Base-by-base conservation (phyloP, 1,284 basidiomycete genomes). In the Boletellus deceptivus region DNA sequence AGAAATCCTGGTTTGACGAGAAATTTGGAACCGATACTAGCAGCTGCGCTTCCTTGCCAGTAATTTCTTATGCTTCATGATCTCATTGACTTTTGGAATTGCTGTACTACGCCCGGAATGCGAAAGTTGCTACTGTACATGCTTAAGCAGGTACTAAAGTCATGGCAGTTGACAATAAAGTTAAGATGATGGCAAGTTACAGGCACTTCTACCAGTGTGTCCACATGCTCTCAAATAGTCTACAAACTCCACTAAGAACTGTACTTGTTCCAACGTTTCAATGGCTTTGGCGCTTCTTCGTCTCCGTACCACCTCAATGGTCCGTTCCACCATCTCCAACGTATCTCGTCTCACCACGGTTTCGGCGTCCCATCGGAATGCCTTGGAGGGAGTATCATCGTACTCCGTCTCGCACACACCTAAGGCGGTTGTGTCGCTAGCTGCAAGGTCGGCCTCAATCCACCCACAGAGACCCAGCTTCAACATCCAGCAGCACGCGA, bases 401-500 rank as follows among this genome's bases (percentile, higher is more conserved):
- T n/a, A 22, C 40, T 52, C 59, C 13, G 43, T 40, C 34, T 57
- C 60, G 20, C n/a, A 8, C 29, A 31, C 13, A 11, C n/a, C 41
- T 7, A 40, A 16, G 18, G 51, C 16, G 8, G 16, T 20, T 8
- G 33, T 13, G 20, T 47, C 5, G 16, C 34, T 52, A 17, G 50
- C 35, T 17, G 49, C 16, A 9, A 48, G 9, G 35, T 67, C 60
- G 22, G 62, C 62, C 34, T 74, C 72, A 25, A 80, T 68, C 83
- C 84, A 85, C 7, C 87, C 88, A 58, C 84, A 89, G 16, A 98
- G 78, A 6, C 95, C 95, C 61, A 98, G 84, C 69, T 92, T 95
- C 55, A 97, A 75, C 65, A 92, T 79, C 96, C 96, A 98, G 57
- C 89, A 89, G 60, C 90, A 93, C 1, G 95, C 95, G 33, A 98